Conservation (phyloP, 75 land plant species). For the Picea glauca region DNA sequence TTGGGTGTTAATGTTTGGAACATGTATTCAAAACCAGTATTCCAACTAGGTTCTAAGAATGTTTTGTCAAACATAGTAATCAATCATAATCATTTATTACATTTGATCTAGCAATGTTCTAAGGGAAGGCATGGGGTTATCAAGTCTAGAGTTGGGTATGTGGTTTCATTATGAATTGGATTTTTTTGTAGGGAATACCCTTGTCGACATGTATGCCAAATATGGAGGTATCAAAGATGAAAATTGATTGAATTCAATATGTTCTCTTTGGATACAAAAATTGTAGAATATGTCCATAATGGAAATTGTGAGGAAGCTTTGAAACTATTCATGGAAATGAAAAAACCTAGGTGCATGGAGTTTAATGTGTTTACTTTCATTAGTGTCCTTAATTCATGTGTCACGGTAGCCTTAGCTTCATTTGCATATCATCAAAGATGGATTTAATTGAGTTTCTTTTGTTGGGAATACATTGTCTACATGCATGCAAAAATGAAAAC, state of each 20-base stretch:
- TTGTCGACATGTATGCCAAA: background rate
- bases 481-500: background rate
- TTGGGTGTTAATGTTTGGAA: too few species aligned
- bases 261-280: slow-evolving; percentile 12
- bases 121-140: too few species aligned
- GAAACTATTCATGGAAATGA: background rate
- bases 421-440: background rate
- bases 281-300: slow-evolving; percentile 5
- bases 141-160: too few species aligned
- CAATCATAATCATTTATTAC: too few species aligned
- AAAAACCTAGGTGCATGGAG: background rate
- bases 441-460: background rate
- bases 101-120: too few species aligned
- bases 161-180: slow-evolving; percentile 10
- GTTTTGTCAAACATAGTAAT: too few species aligned
- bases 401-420: background rate
- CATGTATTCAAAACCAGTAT: too few species aligned
- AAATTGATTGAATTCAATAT: background rate
- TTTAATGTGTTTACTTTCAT: background rate
- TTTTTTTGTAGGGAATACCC: slow-evolving; percentile 26
- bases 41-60: too few species aligned
- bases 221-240: background rate
- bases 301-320: background rate
- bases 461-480: background rate
- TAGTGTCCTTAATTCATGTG: slow-evolving; percentile 10